Conservation (phyloP, 2,329 filamentous ascomycete species). For the Emericellopsis atlantica region DNA sequence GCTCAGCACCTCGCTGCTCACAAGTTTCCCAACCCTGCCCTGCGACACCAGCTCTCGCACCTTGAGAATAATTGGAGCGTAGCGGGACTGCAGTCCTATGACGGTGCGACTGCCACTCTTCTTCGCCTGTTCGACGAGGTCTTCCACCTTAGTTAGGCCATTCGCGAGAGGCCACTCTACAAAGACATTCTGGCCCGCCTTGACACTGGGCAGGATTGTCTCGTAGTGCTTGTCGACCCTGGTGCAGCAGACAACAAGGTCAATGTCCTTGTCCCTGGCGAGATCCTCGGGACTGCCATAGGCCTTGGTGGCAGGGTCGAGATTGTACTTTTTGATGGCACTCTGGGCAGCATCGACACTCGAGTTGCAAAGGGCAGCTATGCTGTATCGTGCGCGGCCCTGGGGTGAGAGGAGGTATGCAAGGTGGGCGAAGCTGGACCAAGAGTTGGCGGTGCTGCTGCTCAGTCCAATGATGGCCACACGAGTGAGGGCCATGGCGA, state of each 20-base stretch:
- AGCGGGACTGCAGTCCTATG: slow-evolving; percentile 37
- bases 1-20: slow-evolving; percentile 28
- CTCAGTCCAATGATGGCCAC: slow-evolving; percentile 29
- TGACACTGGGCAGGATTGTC: slow-evolving; percentile 30
- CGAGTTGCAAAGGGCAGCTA: slow-evolving; percentile 40
- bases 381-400: slow-evolving; percentile 27
- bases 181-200: slow-evolving; percentile 38
- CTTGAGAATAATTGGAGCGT: slow-evolving; percentile 28
- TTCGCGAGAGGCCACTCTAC: slow-evolving; percentile 47
- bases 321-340: slow-evolving; percentile 27
- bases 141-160: slow-evolving; percentile 22
- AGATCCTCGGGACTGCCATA: slow-evolving; percentile 37
- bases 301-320: slow-evolving; percentile 25
- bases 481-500: slow-evolving; percentile 8
- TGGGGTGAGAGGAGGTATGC: slow-evolving; percentile 41
- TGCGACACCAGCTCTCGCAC: slow-evolving; percentile 28
- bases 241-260: slow-evolving; percentile 41
- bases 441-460: slow-evolving; percentile 33
- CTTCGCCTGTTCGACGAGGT: slow-evolving; percentile 23
- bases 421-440: slow-evolving; percentile 43
- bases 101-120: slow-evolving; percentile 22
- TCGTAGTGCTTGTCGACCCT: slow-evolving; percentile 39
- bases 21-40: slow-evolving; percentile 35
- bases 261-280: slow-evolving; percentile 33
- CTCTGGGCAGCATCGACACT: slow-evolving; percentile 26